These are phyloP conservation scores for Samsoniella hepiali DNA, from an alignment of 2,329 filamentous ascomycete genomes.

Conservation along the genomic window DNA sequence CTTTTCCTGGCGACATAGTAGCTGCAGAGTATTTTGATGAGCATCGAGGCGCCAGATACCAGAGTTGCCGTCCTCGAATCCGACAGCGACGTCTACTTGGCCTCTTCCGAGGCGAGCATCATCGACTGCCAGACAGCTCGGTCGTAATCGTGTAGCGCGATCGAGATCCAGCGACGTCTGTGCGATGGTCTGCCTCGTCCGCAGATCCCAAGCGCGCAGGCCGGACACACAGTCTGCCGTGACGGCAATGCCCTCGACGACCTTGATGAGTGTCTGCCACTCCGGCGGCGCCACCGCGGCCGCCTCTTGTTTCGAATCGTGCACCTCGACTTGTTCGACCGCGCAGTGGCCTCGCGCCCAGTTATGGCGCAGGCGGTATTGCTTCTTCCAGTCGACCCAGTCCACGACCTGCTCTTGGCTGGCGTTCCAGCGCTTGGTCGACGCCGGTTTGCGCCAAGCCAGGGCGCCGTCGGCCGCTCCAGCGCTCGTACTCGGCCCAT, in stretches of 20 bases:
- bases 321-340: slow-evolving; percentile 70
- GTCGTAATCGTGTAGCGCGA: slow-evolving; percentile 32
- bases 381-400: slow-evolving; percentile 76
- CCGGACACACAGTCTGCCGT: slow-evolving; percentile 69
- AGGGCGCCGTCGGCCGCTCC: slow-evolving; percentile 40
- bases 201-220: slow-evolving; percentile 75
- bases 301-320: slow-evolving; percentile 31
- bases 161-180: slow-evolving; percentile 35
- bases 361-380: slow-evolving; percentile 86
- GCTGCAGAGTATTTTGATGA: slow-evolving; percentile 40
- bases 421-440: slow-evolving; percentile 13
- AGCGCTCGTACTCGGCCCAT: slow-evolving; percentile 41
- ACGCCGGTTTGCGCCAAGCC: slow-evolving; percentile 39
- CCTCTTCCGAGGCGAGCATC: slow-evolving; percentile 42
- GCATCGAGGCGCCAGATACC: slow-evolving; percentile 62
- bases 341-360: slow-evolving; percentile 82
- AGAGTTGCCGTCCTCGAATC: slow-evolving; percentile 70
- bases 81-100: slow-evolving; percentile 60
- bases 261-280: slow-evolving; percentile 69
- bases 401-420: slow-evolving; percentile 17
- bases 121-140: slow-evolving; percentile 66
- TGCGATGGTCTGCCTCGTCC: slow-evolving; percentile 59
- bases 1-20: slow-evolving; percentile 56
- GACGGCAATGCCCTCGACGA: slow-evolving; percentile 72
- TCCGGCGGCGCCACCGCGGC: slow-evolving; percentile 21